Base-by-base conservation (phyloP, 2,329 filamentous ascomycete genomes). In the Cyphellophora europaea region DNA sequence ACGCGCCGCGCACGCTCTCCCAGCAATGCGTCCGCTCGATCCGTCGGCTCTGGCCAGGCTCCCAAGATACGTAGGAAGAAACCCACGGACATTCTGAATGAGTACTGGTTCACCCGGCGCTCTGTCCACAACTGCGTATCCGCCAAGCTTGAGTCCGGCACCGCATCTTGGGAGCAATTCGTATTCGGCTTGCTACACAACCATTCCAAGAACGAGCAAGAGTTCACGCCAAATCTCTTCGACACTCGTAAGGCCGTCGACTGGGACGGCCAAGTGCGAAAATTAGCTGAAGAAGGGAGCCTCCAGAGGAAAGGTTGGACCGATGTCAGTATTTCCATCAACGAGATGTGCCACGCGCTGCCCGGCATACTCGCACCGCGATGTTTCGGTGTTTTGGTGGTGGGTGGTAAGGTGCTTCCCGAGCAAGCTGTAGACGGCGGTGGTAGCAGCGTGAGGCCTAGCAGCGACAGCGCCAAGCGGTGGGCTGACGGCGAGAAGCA, bases 51-150 rank as follows among this genome's bases (percentile, higher is more conserved):
- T 8, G n/a, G 8, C 8, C 8, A 8, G 8, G 21, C 21, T 8
- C 21, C 21, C 8, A 25, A n/a, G 21, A 25, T 25, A 8, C 21
- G n/a, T 8, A 8, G 21, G 8, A 8, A 8, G 8, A 25, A 32
- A 32, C 30, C 30, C 17, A 18, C 15, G 4, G 3, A 14, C 12
- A 16, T 32, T 18, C 15, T 10, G 14, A 11, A 16, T 11, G 59
- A 63, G 30, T 53, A 56, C 46, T 65, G 61, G 61, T 53, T 57
- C 17, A 61, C 56, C 32, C 56, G 61, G n/a, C 52, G 52, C 28
- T 63, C 57, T 25, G 42, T 57, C 15, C 61, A 63, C 37, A 38
- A 47, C 21, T 41, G 43, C 27, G 27, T 42, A 3, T 43, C 43
- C 5, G 39, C 35, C 32, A 47, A 45, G 30, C 30, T 27, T 27